Evolutionary conservation across 768 basidiomycete genomes (phyloP), one percentile per base, ranked within the genome.

Genomic region (Leccinum variicolor): DNA sequence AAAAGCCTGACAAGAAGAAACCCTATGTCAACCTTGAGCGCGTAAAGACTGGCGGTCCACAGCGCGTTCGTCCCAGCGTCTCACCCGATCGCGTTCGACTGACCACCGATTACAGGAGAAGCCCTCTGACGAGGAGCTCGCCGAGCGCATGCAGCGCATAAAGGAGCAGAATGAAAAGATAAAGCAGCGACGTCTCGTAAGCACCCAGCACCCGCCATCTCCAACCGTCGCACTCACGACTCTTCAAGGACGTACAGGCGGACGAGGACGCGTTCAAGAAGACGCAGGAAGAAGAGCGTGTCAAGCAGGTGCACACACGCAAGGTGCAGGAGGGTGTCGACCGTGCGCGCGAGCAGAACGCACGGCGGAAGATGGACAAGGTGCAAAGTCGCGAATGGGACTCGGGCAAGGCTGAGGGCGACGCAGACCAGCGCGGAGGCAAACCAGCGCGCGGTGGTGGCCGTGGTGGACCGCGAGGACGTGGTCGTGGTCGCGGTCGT

Each of bases 11-110:
- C 66, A 84, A 84, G 75, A 85, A 83, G 73, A 84, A 81, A 61
- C 87, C 87, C 3, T 93, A 93, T 77, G 78, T 90, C 48, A 92
- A 92, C 72, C 85, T 81, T 8, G 89, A 92, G 66, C 87, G 90
- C 72, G 86, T 92, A 75, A 90, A 83, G 75, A 92, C 91, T 9
- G 90, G 90, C 14, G 91, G 89, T 15, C 65, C 79, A 25, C 86
- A 87, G 62, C 81, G 88, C 68, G 91, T 91, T 70, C 56, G 56
- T 63, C 19, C 10, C 41, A 43, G 19, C 26, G 26, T 29, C 43
- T 33, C 33, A 3, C 29, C 14, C 29, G 6, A 33, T n/a, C 28
- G 11, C 45, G n/a, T 58, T 56, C 54, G 58, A 36, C 48, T 69
- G 53, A 68, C 55, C 34, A 36, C 17, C n/a, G 53, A 43, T 43